These are phyloP conservation scores for Trichoderma polysporum DNA, from an alignment of 2,329 filamentous ascomycete genomes.

Conservation along the genomic window DNA sequence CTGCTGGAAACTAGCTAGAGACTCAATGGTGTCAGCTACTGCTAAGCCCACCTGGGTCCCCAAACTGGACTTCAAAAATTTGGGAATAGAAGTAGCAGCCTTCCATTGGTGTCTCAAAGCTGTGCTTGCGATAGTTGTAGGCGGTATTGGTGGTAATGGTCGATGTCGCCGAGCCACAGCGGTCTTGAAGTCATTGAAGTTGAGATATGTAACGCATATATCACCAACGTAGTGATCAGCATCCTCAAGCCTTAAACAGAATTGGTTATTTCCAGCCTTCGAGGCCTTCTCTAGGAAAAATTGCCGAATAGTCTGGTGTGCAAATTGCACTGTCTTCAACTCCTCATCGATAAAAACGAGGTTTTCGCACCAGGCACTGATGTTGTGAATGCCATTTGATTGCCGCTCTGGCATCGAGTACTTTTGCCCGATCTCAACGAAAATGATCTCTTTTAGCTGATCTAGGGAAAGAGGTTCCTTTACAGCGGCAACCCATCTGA, in stretches of 20 bases:
- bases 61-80: neutral
- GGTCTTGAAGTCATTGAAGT: slow-evolving; percentile 41
- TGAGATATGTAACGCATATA: slow-evolving; percentile 41
- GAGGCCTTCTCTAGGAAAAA: slow-evolving; percentile 26
- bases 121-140: neutral
- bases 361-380: slow-evolving; percentile 36
- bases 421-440: slow-evolving; percentile 33
- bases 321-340: slow-evolving; percentile 33
- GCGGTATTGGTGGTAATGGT: neutral
- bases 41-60: neutral
- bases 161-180: slow-evolving; percentile 23
- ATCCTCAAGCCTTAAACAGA: slow-evolving; percentile 27
- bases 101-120: neutral
- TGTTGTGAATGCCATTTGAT: slow-evolving; percentile 30
- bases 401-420: slow-evolving; percentile 28
- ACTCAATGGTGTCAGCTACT: neutral
- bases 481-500: slow-evolving; percentile 33
- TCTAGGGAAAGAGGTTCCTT: slow-evolving; percentile 35
- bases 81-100: neutral
- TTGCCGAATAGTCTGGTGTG: slow-evolving; percentile 35
- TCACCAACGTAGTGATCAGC: slow-evolving; percentile 35
- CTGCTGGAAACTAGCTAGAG: neutral
- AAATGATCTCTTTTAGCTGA: slow-evolving; percentile 40
- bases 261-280: neutral
- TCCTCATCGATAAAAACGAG: slow-evolving; percentile 36